Conservation (phyloP, 192 early-diverging fungal species). For the Coemansia javaensis region DNA sequence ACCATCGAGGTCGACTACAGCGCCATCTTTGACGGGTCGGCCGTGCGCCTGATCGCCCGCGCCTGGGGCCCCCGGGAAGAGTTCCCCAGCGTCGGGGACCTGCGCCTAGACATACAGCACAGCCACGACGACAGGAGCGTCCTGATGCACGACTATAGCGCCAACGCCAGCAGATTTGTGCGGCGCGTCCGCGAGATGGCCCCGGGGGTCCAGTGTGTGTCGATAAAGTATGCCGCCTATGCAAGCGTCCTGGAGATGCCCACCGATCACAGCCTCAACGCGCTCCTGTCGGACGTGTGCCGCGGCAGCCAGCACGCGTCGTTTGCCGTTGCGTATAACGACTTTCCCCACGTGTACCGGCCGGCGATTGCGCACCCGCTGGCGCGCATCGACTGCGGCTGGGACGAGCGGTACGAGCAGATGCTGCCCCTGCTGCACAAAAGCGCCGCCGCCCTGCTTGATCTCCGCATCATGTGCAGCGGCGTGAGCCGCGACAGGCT, state of each 20-base stretch:
- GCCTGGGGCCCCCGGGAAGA: neutral
- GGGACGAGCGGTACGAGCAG: slow-evolving; percentile 1
- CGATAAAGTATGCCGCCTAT: slow-evolving; percentile 1
- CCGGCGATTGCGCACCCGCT: slow-evolving; percentile 11
- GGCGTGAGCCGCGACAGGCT: slow-evolving; percentile 1
- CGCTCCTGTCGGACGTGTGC: neutral
- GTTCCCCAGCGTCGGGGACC: neutral
- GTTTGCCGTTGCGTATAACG: slow-evolving; percentile 3
- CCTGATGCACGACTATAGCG: slow-evolving; percentile 13
- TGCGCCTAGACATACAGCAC: neutral
- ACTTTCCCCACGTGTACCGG: slow-evolving; percentile 5
- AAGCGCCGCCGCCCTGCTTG: slow-evolving; percentile 3
- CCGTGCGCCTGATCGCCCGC: neutral
- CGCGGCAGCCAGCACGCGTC: slow-evolving; percentile 3
- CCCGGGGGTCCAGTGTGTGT: neutral
- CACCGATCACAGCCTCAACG: slow-evolving; percentile 8
- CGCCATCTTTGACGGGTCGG: slow-evolving; percentile 15
- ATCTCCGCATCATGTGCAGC: slow-evolving; percentile 1
- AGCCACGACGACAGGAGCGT: neutral
- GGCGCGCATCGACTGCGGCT: slow-evolving; percentile 8
- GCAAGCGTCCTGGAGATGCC: slow-evolving; percentile 1
- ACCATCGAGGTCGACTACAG: slow-evolving; percentile 7
- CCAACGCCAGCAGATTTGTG: slow-evolving; percentile 7
- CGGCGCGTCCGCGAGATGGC: slow-evolving; percentile 3
- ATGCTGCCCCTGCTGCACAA: slow-evolving; percentile 9